These are phyloP conservation scores for Pichia norvegensis DNA, from an alignment of 1,139 yeast genomes.

Conservation along the genomic window DNA sequence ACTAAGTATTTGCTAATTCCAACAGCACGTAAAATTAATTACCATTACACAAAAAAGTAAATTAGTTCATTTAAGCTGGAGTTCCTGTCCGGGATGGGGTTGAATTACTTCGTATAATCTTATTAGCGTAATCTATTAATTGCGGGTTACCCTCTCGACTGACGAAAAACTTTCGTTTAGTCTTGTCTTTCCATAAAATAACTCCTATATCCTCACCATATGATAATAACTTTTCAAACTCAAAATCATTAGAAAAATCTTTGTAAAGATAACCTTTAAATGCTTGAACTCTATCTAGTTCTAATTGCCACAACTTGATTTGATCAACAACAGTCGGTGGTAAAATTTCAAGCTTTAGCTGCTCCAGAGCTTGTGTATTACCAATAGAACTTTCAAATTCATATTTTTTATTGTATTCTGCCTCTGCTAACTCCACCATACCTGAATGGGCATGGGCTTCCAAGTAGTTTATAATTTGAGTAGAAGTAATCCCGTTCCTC, in stretches of 20 bases:
- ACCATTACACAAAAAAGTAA: not conserved
- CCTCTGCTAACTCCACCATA: slow-evolving; percentile 69
- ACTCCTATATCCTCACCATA: slow-evolving; percentile 93
- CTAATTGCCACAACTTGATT: slow-evolving; percentile 91
- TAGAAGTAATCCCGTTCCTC: slow-evolving; percentile 86
- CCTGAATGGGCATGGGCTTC: slow-evolving; percentile 94
- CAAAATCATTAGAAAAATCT: slow-evolving; percentile 72
- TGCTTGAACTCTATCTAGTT: slow-evolving; percentile 83
- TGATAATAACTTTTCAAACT: slow-evolving; percentile 60
- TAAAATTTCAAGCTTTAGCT: slow-evolving; percentile 47
- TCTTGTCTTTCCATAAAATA: slow-evolving; percentile 70
- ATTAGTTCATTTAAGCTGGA: slow-evolving; percentile 5
- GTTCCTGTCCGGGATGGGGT: slow-evolving; percentile 11
- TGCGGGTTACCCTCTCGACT: slow-evolving; percentile 84
- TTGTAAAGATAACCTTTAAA: slow-evolving; percentile 84
- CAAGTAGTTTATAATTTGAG: slow-evolving; percentile 81
- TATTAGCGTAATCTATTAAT: slow-evolving; percentile 76
- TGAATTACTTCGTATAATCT: slow-evolving; percentile 36
- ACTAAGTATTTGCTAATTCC: not conserved
- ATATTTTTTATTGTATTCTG: slow-evolving; percentile 53
- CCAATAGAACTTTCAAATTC: slow-evolving; percentile 51
- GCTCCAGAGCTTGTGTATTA: slow-evolving; percentile 24
- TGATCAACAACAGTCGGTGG: slow-evolving; percentile 98
- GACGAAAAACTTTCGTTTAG: slow-evolving; percentile 64
- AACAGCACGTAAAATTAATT: not conserved